Evolutionary conservation across 2,329 filamentous ascomycete genomes (phyloP).

Genomic region (Plectosphaerella plurivora): DNA sequence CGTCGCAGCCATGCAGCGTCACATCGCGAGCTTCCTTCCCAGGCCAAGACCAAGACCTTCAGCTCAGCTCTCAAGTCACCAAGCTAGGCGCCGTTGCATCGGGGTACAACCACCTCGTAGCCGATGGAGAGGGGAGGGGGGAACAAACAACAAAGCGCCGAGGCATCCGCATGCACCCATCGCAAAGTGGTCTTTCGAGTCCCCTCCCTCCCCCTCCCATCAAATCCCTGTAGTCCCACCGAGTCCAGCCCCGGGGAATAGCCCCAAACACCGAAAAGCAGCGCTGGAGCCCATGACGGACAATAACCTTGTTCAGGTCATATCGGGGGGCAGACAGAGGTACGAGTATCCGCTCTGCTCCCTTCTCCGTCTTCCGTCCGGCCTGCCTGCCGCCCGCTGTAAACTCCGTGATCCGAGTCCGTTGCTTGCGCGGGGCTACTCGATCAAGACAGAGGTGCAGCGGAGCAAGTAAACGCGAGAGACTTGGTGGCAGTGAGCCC

Average conservation of each 20-base stretch:
- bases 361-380: neutral
- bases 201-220: no score
- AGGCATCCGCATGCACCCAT: neutral
- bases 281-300: no score
- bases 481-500: no score
- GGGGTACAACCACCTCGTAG: no score
- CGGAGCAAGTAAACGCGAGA: neutral
- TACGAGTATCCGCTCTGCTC: no score
- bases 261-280: no score
- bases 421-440: neutral
- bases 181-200: neutral
- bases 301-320: no score
- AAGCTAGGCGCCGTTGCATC: no score
- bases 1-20: neutral
- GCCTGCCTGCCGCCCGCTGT: neutral
- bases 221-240: no score
- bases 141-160: no score
- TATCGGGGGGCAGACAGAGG: neutral
- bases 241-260: no score
- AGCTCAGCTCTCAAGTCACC: conserved; percentile 5
- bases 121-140: conserved; percentile 1
- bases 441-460: neutral
- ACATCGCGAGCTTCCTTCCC: conserved; percentile 5
- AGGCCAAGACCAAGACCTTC: conserved; percentile 1
- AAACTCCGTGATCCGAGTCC: conserved; percentile 5